Evolutionary conservation across 73 alveolate species (phyloP).

Genomic region (Tetrahymena borealis): DNA sequence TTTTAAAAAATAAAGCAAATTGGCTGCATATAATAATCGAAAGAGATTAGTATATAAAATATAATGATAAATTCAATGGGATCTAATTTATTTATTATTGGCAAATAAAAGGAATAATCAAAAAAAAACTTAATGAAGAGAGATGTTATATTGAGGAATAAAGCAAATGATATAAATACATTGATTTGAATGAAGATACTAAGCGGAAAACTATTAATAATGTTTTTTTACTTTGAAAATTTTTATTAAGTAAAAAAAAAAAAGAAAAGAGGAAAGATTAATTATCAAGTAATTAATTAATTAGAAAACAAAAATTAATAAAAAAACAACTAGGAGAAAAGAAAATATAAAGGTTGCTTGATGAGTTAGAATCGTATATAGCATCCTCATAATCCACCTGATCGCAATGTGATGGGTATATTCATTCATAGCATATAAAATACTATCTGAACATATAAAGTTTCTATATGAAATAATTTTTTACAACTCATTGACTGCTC

Average conservation of each 20-base stretch:
- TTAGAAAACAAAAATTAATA: neutral
- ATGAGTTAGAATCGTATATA: neutral
- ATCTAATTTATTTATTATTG: no score
- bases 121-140: no score
- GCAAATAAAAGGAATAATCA: no score
- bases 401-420: slow-evolving; percentile 1
- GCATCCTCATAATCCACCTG: neutral
- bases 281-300: neutral
- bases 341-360: neutral
- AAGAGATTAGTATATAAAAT: no score
- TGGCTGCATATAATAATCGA: no score
- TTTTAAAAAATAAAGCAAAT: no score
- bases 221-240: neutral
- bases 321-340: neutral
- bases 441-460: neutral
- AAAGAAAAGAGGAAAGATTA: neutral
- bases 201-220: neutral
- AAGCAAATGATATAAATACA: no score
- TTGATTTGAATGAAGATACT: neutral
- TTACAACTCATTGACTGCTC: neutral
- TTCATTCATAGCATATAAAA: neutral
- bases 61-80: no score
- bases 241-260: neutral
- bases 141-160: no score
- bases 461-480: neutral